Conservation (phyloP, 2,329 filamentous ascomycete genomes). For the Corniculantispora saksenae region DNA sequence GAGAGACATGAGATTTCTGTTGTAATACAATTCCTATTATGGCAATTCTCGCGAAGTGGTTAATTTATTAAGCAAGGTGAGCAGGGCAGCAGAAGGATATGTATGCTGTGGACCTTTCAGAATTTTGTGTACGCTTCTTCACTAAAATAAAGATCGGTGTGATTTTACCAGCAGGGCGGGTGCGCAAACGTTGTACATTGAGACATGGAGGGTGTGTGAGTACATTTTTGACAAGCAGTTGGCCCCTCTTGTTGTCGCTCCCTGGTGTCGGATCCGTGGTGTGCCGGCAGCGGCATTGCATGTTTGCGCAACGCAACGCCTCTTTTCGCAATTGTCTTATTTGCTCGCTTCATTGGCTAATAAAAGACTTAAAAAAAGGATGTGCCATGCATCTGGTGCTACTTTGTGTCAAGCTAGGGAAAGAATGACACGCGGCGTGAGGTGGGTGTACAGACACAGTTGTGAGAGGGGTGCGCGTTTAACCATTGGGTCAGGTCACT, state of each 20-base stretch:
- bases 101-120: neutral
- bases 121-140: neutral
- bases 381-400: neutral
- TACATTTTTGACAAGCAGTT: neutral
- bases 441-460: neutral
- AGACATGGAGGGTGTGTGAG: neutral
- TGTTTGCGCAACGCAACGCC: neutral
- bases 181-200: neutral
- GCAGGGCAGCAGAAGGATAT: neutral
- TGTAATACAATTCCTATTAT: conserved; percentile 7
- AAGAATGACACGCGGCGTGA: neutral
- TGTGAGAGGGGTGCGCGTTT: neutral
- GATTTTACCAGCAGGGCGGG: neutral
- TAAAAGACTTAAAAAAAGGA: neutral
- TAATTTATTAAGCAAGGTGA: neutral
- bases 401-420: neutral
- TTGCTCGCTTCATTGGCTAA: neutral
- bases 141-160: neutral
- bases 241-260: neutral
- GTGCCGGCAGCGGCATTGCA: neutral
- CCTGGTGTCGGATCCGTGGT: neutral
- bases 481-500: neutral
- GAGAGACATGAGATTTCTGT: conserved; percentile 7
- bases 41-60: conserved; percentile 15
- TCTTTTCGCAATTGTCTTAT: neutral